Percentiles rank a stretch among this genome's conserved stretches.
phyloP scores from a whole-genome alignment of 2,329 filamentous ascomycete genomes.

The Daldinia sp. region DNA sequence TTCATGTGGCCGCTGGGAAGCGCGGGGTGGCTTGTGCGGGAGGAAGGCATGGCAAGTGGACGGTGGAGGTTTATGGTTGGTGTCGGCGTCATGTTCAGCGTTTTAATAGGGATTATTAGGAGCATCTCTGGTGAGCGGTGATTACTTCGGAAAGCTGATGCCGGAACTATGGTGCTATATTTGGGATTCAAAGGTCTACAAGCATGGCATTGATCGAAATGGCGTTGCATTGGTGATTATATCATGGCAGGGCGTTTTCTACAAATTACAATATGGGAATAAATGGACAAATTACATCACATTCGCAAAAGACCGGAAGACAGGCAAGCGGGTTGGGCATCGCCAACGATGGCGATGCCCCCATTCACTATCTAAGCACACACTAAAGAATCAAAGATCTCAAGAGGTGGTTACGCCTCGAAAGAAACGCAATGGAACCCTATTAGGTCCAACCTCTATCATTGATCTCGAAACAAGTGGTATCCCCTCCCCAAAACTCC shows the following conservation, averaged over 20 bases:
- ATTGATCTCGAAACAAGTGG: constrained; percentile 40
- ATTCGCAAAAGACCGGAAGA: constrained; percentile 22
- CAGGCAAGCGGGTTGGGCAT: constrained; percentile 45
- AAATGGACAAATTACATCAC: constrained; percentile 15
- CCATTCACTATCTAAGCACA: constrained; percentile 46
- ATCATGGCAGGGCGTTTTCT: constrained; percentile 25
- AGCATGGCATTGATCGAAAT: constrained; percentile 13
- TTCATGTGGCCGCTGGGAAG: constrained; percentile 96
- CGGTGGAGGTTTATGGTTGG: constrained; percentile 88
- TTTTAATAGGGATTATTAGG: constrained; percentile 54
- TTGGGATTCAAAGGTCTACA: constrained; percentile 1
- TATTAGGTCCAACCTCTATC: constrained; percentile 30
- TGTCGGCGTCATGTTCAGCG: constrained; percentile 78
- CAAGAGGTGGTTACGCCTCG: constrained; percentile 24
- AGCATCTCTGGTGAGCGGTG: constrained; percentile 51
- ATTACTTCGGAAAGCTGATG: constrained; percentile 4
- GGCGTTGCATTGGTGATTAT: constrained; percentile 15
- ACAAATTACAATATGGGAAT: neutral
- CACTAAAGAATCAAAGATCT: constrained; percentile 33
- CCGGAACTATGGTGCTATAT: neutral
- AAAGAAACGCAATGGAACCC: constrained; percentile 1
- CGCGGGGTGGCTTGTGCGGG: constrained; percentile 84
- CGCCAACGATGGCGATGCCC: constrained; percentile 47
- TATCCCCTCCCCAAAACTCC: constrained; percentile 45
- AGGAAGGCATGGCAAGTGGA: constrained; percentile 88